These are phyloP conservation scores for Ophiostoma sp. DNA, from an alignment of 2,329 filamentous ascomycete genomes.

Conservation along the genomic window DNA sequence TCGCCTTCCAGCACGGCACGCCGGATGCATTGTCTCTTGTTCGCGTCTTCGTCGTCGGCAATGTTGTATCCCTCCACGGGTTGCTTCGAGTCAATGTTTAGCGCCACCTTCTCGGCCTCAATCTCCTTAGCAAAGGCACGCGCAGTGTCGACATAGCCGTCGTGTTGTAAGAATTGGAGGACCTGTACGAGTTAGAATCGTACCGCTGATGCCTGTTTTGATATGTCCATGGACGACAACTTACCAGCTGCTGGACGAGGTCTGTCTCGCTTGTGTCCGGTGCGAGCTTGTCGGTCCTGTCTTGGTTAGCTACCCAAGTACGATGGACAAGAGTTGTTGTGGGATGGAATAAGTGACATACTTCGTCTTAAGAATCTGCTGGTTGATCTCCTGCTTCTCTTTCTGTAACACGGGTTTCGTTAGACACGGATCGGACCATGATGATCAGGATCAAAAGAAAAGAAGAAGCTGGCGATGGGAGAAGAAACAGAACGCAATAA, in stretches of 20 bases:
- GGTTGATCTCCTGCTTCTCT: slow-evolving; percentile 60
- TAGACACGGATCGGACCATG: neutral
- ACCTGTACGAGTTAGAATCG: slow-evolving; percentile 34
- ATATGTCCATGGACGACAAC: neutral
- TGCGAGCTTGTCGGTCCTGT: slow-evolving; percentile 60
- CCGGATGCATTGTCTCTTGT: slow-evolving; percentile 84
- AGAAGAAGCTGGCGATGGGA: neutral
- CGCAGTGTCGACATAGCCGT: slow-evolving; percentile 93
- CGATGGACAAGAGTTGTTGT: neutral
- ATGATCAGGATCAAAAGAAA: neutral
- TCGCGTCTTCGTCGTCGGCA: slow-evolving; percentile 81
- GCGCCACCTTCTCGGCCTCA: slow-evolving; percentile 67
- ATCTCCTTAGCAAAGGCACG: slow-evolving; percentile 84
- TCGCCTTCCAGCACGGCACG: slow-evolving; percentile 86
- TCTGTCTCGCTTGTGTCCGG: slow-evolving; percentile 69
- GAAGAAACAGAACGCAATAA: too few relatives aligned
- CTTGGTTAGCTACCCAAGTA: slow-evolving; percentile 5
- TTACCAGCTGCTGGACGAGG: slow-evolving; percentile 72
- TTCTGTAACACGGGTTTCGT: slow-evolving; percentile 43
- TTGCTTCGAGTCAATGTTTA: slow-evolving; percentile 58
- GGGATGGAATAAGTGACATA: slow-evolving; percentile 27
- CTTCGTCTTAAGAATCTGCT: slow-evolving; percentile 58
- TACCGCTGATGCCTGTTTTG: too few relatives aligned
- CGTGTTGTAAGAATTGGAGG: slow-evolving; percentile 87
- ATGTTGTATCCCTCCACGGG: slow-evolving; percentile 63